Evolutionary conservation across 116 monocot genomes (phyloP), one percentile per base, ranked within the genome.

Genomic region (Dioscorea cayenensis): DNA sequence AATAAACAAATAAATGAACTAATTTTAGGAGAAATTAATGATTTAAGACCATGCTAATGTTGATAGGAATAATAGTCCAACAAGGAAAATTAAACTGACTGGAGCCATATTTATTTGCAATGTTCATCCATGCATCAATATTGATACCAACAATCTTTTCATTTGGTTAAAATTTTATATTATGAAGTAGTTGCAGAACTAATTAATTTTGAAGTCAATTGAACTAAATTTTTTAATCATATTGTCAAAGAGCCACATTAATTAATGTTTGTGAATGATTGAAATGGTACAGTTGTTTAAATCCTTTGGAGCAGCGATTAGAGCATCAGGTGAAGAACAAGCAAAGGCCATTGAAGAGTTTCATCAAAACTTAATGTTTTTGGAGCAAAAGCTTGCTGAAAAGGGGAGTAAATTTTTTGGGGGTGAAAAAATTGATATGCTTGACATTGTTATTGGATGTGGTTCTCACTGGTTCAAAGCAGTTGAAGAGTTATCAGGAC

Each of bases 391-490:
- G 83, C 84, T 95, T 66, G 21, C 75, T 11, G 81, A 80, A 84
- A 83, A 82, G 20, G 88, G 89, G 14, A 66, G 73, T 60, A 80
- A 73, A 36, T 95, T 95, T 82, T 88, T 95, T 71, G 88, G 90
- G 36, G 95, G 95, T 8, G 91, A 91, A 6, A 65, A 43, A 43
- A 86, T 95, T 28, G 89, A 91, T 0, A 14, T 89, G 21, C 72
- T 95, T 0, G 91, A 95, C 73, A 83, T 95, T 38, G 81, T 95
- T 20, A 73, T 90, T 55, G 91, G 91, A 4, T 91, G 84, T 67
- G 91, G 89, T 3, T 78, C 83, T 3, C 82, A 86, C 77, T 84
- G 84, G 88, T 72, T 91, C 5, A 63, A 78, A 7, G 81, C 84
- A 11, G 77, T 89, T 62, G 91, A 89, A 27, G 91, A 95, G 71